Evolutionary conservation across 1,284 basidiomycete species (phyloP), one percentile per base, ranked within the genome.

Genomic region (Limonomyces culmigenus): DNA sequence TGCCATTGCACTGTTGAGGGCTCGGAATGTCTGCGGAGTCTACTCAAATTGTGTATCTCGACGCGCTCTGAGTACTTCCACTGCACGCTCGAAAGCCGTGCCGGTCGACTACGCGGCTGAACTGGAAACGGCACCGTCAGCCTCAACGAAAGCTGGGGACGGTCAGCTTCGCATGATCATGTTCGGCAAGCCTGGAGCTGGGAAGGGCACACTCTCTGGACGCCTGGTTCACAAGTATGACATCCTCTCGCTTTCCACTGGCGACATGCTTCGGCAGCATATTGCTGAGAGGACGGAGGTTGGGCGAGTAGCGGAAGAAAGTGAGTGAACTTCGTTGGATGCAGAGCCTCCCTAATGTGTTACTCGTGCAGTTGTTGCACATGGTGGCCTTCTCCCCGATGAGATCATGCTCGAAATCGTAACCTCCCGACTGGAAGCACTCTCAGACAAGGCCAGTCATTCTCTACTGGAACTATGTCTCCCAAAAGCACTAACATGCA

Each of bases 111-210:
- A 39, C 33, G 48, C 45, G 5, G 32, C 34, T 5, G 39, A 39
- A 23, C 34, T 29, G 51, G 55, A 51, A 45, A 60, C 45, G 46
- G 51, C 30, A 60, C n/a, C n/a, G n/a, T n/a, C n/a, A n/a, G n/a
- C n/a, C n/a, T n/a, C n/a, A n/a, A n/a, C n/a, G n/a, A 59, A 39
- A 50, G n/a, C n/a, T n/a, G n/a, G n/a, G n/a, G n/a, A n/a, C n/a
- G n/a, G n/a, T n/a, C n/a, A 65, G 33, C 56, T 83, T 33, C 68
- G 81, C 27, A 79, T 85, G 74, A 59, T 85, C 40, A 74, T 85
- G 67, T 84, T 85, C 49, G 80, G 81, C 10, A 85, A 85, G 53
- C 80, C 80, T 3, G 80, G 77, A 19, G 69, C 76, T 29, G 78
- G 80, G 34, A 84, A 81, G 56, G 85, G 85, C 20, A 89, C 85